Percentiles rank a stretch among this genome's conserved stretches.
These are phyloP conservation scores for Ustilago xerochloae DNA, from an alignment of 1,284 basidiomycete genomes.

Conservation along the genomic window DNA sequence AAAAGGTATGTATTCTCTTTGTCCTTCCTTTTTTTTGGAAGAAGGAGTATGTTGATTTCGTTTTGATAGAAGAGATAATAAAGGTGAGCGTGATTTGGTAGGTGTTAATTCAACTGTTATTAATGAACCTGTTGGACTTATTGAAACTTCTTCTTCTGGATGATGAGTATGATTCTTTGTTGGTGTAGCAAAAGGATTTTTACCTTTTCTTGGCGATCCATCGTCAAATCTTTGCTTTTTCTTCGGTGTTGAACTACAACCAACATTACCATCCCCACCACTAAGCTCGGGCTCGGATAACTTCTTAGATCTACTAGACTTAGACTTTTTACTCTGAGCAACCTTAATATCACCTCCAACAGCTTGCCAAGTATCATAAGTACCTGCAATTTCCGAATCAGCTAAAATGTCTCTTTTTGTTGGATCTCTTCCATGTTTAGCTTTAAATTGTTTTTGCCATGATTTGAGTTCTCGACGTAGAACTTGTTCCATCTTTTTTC, in stretches of 20 bases:
- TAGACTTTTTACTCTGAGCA: slow-evolving; percentile 4
- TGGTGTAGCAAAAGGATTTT: slow-evolving; percentile 39
- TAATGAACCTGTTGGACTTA: slow-evolving; percentile 30
- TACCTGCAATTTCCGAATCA: slow-evolving; percentile 47
- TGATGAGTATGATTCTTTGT: neutral
- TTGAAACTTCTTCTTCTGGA: neutral
- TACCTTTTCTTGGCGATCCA: neutral
- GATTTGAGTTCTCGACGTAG: slow-evolving; percentile 50
- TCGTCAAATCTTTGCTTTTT: slow-evolving; percentile 10
- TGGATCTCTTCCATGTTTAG: slow-evolving; percentile 55
- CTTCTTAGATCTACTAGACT: neutral
- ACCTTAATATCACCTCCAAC: slow-evolving; percentile 27
- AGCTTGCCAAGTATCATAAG: slow-evolving; percentile 60
- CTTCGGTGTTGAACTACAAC: slow-evolving; percentile 37
- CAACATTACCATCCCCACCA: too few species aligned
- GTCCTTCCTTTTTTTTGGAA: too few species aligned
- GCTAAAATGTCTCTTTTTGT: slow-evolving; percentile 57
- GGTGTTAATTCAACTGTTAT: slow-evolving; percentile 49
- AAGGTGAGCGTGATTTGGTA: slow-evolving; percentile 22
- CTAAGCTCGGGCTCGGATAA: too few species aligned
- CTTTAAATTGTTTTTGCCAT: slow-evolving; percentile 46
- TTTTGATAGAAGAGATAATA: slow-evolving; percentile 3
- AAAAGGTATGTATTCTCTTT: too few species aligned
- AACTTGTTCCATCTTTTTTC: slow-evolving; percentile 43
- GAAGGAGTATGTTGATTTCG: slow-evolving; percentile 12